These are phyloP conservation scores for Ascosphaera aggregata DNA, from an alignment of 2,329 filamentous ascomycete species.

Conservation along the genomic window DNA sequence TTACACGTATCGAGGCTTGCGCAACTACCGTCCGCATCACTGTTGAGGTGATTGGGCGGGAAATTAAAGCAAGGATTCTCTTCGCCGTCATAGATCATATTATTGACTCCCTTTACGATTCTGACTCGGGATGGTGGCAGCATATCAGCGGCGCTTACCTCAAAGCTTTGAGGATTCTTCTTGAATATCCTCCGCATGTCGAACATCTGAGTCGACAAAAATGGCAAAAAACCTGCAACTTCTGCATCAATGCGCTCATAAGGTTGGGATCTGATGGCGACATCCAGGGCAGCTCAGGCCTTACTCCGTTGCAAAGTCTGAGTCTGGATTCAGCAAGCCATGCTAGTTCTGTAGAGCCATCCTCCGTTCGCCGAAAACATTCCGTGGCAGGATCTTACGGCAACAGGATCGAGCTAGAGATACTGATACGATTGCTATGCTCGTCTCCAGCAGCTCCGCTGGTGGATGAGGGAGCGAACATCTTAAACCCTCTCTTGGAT, in stretches of 20 bases:
- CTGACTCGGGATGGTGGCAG: slow-evolving; percentile 39
- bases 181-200: slow-evolving; percentile 51
- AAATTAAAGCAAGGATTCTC: slow-evolving; percentile 54
- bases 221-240: slow-evolving; percentile 47
- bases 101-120: slow-evolving; percentile 42
- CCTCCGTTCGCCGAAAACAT: slow-evolving; percentile 6
- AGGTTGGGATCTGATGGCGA: background rate
- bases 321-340: slow-evolving; percentile 10
- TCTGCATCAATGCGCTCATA: slow-evolving; percentile 32
- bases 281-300: background rate
- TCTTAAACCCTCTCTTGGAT: slow-evolving; percentile 33
- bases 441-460: slow-evolving; percentile 45
- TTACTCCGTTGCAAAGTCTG: background rate
- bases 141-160: slow-evolving; percentile 56
- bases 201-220: slow-evolving; percentile 49
- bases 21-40: slow-evolving; percentile 48
- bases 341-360: slow-evolving; percentile 12
- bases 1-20: slow-evolving; percentile 40
- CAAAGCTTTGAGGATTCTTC: slow-evolving; percentile 45
- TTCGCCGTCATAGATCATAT: slow-evolving; percentile 62
- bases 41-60: slow-evolving; percentile 43
- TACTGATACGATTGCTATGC: slow-evolving; percentile 41
- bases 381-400: slow-evolving; percentile 7
- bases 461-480: slow-evolving; percentile 27
- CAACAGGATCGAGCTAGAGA: slow-evolving; percentile 31